Percentiles rank a stretch among this genome's conserved stretches.
These are phyloP conservation scores for Albatrellus ellisii DNA, from an alignment of 768 basidiomycete species.

Conservation along the genomic window DNA sequence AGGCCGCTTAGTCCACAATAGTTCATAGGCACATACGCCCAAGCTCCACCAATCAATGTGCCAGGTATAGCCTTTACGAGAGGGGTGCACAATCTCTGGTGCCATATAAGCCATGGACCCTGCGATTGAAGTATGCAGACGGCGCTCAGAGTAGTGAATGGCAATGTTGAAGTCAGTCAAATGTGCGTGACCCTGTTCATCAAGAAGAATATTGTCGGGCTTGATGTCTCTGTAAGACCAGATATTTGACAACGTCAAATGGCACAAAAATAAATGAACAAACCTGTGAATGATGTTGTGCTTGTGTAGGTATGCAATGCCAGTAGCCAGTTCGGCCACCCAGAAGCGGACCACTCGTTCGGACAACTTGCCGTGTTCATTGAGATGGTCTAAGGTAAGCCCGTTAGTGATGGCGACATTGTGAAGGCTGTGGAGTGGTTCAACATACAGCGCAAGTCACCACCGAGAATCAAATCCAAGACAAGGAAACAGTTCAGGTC, in stretches of 20 bases:
- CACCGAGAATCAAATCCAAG: constrained; percentile 91
- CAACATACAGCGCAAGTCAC: constrained; percentile 77
- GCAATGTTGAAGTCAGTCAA: constrained; percentile 99
- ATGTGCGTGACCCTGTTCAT: constrained; percentile 89
- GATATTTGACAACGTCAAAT: constrained; percentile 12
- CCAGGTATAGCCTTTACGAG: constrained; percentile 86
- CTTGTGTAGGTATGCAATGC: constrained; percentile 78
- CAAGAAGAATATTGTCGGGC: constrained; percentile 93
- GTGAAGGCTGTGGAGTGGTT: constrained; percentile 2
- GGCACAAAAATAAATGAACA: constrained; percentile 14
- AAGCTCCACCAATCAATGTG: constrained; percentile 95
- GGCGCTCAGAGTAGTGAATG: constrained; percentile 87
- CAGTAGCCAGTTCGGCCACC: constrained; percentile 78
- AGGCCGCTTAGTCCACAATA: constrained; percentile 72
- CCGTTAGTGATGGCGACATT: not conserved
- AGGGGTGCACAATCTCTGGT: constrained; percentile 68
- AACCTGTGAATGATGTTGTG: constrained; percentile 93
- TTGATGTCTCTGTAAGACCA: constrained; percentile 64
- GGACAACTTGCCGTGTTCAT: constrained; percentile 48
- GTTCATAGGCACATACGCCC: constrained; percentile 81
- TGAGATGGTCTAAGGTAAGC: constrained; percentile 88
- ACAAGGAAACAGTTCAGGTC: constrained; percentile 98
- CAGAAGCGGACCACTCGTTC: constrained; percentile 79
- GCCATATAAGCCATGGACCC: constrained; percentile 99
- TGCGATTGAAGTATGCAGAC: constrained; percentile 84